Evolutionary conservation across 2,329 filamentous ascomycete species (phyloP), one percentile per base, ranked within the genome.

Genomic region (Daldinia eschscholtzii): DNA sequence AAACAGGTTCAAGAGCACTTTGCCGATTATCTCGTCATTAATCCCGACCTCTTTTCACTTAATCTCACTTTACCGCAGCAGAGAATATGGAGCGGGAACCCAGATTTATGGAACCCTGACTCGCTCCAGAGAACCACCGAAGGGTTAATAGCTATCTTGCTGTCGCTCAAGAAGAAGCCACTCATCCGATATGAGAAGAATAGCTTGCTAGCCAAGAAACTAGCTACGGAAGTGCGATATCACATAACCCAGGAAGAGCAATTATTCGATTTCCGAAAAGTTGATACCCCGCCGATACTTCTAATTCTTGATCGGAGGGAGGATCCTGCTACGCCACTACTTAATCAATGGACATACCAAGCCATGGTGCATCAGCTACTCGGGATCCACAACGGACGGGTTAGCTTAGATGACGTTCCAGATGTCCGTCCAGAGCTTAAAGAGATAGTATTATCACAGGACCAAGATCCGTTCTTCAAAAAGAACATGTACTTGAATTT

Each of bases 401-500:
- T 99, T 0, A 92, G 97, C 77, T 84, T 99, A 37, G 92, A 91
- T 70, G 88, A 93, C 62, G 90, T 97, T 0, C 93, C 93, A 12
- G 94, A 97, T 61, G 89, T 97, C 63, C 87, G 93, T 15, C 92
- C 93, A 0, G 95, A 98, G 79, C 85, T 98, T 61, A 94, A 92
- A 76, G 96, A 99, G 81, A 96, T 99, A 65, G 94, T 98, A 2
- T 83, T 99, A 39, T 97, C 95, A 1, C 94, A 96, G 80, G 96
- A 99, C 71, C 96, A 99, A 80, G 96, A 99, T 76, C 94, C 96
- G 0, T 99, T 99, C 82, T 99, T 99, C 84, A 98, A 87, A 81
- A 98, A 98, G 83, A 98, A 98, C 80, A 98, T 98, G 94, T 98
- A 94, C 74, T 88, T 97, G 76, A 98, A 98, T 79, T 99, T 98